These are phyloP conservation scores for Fistulina hepatica DNA, from an alignment of 1,284 basidiomycete species.

Conservation along the genomic window DNA sequence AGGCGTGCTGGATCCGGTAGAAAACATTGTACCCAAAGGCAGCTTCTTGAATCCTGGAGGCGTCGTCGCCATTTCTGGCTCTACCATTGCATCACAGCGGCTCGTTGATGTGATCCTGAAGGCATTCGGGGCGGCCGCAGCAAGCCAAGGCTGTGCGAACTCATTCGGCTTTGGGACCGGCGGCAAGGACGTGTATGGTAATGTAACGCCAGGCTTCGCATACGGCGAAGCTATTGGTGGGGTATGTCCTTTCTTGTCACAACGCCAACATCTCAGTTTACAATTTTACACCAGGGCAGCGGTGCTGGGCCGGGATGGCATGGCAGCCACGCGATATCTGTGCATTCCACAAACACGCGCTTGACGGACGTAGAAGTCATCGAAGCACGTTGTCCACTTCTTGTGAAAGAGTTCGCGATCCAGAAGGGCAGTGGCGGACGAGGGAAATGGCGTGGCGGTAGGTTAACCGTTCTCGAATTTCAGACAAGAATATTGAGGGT, in stretches of 20 bases:
- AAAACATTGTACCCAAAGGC: too few relatives aligned
- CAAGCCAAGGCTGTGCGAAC: conserved; percentile 92
- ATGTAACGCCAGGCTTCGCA: conserved; percentile 76
- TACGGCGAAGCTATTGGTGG: conserved; percentile 69
- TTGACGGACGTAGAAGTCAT: conserved; percentile 90
- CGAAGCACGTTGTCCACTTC: conserved; percentile 82
- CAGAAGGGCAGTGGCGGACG: conserved; percentile 68
- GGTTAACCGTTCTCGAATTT: conserved; percentile 81
- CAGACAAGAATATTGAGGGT: conserved; percentile 83
- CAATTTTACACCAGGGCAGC: conserved; percentile 87
- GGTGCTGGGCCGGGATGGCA: conserved; percentile 89
- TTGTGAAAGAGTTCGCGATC: conserved; percentile 76
- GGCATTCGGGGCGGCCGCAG: conserved; percentile 88
- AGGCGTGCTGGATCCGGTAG: too few relatives aligned
- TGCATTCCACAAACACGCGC: conserved; percentile 70
- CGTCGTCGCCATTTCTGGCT: conserved; percentile 89
- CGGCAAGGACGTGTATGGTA: conserved; percentile 79
- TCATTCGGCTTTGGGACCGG: conserved; percentile 83
- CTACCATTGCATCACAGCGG: conserved; percentile 89
- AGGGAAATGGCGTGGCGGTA: conserved; percentile 75
- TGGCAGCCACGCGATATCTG: conserved; percentile 80
- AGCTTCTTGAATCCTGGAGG: too few relatives aligned
- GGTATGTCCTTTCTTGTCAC: background rate
- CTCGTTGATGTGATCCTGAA: conserved; percentile 93
- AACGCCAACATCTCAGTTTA: too few relatives aligned